These are phyloP conservation scores for Teratosphaeria destructans DNA, from an alignment of 2,329 filamentous ascomycete species.

Conservation along the genomic window DNA sequence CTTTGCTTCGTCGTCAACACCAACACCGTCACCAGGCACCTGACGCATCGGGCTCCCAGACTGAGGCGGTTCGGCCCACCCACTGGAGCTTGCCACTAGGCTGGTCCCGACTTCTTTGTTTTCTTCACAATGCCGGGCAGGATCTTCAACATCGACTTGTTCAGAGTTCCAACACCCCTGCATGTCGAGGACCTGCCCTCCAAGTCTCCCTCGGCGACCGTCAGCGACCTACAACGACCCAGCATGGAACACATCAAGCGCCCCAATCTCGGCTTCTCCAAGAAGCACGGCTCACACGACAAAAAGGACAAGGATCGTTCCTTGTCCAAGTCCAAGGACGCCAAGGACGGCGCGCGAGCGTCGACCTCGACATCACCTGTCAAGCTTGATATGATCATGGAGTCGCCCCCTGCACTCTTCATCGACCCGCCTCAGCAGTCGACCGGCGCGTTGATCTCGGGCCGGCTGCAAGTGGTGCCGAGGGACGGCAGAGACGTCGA, in stretches of 20 bases:
- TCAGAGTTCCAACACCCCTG: slow-evolving; percentile 6
- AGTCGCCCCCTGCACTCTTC: slow-evolving; percentile 79
- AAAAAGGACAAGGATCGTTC: slow-evolving; percentile 17
- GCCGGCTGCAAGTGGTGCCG: slow-evolving; percentile 66
- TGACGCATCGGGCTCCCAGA: not conserved
- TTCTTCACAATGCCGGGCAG: slow-evolving; percentile 20
- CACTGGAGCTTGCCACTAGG: not conserved
- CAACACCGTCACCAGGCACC: not conserved
- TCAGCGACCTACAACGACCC: slow-evolving; percentile 10
- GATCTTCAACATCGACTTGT: slow-evolving; percentile 24
- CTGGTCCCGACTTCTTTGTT: not conserved
- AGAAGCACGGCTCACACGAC: slow-evolving; percentile 10
- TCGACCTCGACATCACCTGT: slow-evolving; percentile 29
- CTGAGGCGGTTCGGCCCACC: slow-evolving; percentile 1
- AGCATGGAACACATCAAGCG: slow-evolving; percentile 29
- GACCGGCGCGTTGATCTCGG: slow-evolving; percentile 75
- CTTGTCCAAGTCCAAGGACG: slow-evolving; percentile 18
- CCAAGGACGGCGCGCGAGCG: slow-evolving; percentile 9
- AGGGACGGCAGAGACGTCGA: slow-evolving; percentile 50
- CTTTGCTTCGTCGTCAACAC: not conserved
- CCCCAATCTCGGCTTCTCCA: slow-evolving; percentile 11
- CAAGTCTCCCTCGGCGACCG: slow-evolving; percentile 8
- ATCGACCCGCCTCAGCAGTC: slow-evolving; percentile 66
- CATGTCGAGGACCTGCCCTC: slow-evolving; percentile 4
- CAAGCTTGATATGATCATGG: slow-evolving; percentile 54